These are phyloP conservation scores for Penicillium italicum DNA, from an alignment of 2,329 filamentous ascomycete species.

Conservation along the genomic window DNA sequence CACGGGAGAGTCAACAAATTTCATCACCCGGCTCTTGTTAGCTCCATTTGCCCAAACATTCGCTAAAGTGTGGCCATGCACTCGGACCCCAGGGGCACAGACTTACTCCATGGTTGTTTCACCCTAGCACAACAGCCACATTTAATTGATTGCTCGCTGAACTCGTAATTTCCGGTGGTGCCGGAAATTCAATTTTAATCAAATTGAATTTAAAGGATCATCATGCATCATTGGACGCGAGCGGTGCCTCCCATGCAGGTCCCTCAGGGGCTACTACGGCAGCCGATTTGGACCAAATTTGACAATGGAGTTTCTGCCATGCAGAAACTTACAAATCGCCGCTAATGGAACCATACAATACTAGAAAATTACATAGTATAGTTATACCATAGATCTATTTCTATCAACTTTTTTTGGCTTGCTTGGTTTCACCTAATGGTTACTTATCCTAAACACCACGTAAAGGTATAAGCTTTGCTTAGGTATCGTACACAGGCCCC, in stretches of 20 bases:
- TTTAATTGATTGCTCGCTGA: constrained; percentile 13
- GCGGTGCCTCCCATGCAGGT: neutral
- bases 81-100: constrained; percentile 15
- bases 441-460: too few species aligned
- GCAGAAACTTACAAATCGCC: too few species aligned
- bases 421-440: too few species aligned
- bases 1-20: neutral
- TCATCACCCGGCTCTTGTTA: neutral
- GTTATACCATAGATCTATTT: too few species aligned
- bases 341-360: too few species aligned
- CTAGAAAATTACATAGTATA: too few species aligned
- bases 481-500: too few species aligned
- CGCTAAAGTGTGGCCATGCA: constrained; percentile 10
- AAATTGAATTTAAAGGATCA: neutral
- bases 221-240: neutral
- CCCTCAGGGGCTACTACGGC: neutral
- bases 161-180: constrained; percentile 20
- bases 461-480: too few species aligned
- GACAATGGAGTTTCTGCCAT: too few species aligned
- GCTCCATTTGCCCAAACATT: constrained; percentile 1
- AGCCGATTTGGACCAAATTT: too few species aligned
- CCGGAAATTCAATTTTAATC: constrained; percentile 14
- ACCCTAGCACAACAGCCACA: constrained; percentile 11
- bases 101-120: constrained; percentile 18
- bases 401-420: too few species aligned